Evolutionary conservation across 352 stramenopile species (phyloP).

Genomic region (Phytopythium vexans): DNA sequence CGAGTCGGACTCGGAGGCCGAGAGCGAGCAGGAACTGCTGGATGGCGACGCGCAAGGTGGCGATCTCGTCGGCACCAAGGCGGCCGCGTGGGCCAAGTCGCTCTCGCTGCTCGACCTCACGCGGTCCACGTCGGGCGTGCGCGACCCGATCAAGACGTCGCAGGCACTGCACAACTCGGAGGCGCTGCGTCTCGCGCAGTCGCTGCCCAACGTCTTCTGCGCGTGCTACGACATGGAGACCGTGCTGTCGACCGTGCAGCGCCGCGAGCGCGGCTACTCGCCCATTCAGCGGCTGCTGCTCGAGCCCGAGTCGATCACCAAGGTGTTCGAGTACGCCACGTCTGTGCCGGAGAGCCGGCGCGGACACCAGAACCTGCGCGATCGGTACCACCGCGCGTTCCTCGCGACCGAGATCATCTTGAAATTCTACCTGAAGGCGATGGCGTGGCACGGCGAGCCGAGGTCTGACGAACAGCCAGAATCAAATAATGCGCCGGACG

Average conservation of each 20-base stretch:
- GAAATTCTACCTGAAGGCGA: conserved; percentile 68
- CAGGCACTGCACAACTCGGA: conserved; percentile 75
- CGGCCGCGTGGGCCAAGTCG: conserved; percentile 17
- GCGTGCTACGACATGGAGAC: conserved; percentile 73
- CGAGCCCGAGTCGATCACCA: conserved; percentile 47
- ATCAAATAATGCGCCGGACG: not conserved
- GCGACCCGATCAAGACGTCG: conserved; percentile 59
- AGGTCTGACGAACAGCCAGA: conserved; percentile 13
- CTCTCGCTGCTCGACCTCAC: conserved; percentile 29
- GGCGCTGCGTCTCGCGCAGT: conserved; percentile 48
- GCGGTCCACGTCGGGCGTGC: conserved; percentile 31
- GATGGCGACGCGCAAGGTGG: not conserved
- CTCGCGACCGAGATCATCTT: conserved; percentile 75
- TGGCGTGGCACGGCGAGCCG: conserved; percentile 64
- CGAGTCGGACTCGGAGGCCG: conserved; percentile 68
- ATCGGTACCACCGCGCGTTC: conserved; percentile 53
- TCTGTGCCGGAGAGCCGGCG: conserved; percentile 14
- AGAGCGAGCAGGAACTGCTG: conserved; percentile 23
- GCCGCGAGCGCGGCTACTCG: conserved; percentile 57
- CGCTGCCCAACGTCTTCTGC: conserved; percentile 75
- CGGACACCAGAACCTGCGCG: conserved; percentile 9
- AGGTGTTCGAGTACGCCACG: conserved; percentile 66
- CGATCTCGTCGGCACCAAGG: not conserved
- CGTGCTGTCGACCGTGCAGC: conserved; percentile 54
- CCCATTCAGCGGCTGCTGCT: conserved; percentile 68